These are phyloP conservation scores for Achaetomiella virescens DNA, from an alignment of 495 filamentous ascomycete species.

Conservation along the genomic window DNA sequence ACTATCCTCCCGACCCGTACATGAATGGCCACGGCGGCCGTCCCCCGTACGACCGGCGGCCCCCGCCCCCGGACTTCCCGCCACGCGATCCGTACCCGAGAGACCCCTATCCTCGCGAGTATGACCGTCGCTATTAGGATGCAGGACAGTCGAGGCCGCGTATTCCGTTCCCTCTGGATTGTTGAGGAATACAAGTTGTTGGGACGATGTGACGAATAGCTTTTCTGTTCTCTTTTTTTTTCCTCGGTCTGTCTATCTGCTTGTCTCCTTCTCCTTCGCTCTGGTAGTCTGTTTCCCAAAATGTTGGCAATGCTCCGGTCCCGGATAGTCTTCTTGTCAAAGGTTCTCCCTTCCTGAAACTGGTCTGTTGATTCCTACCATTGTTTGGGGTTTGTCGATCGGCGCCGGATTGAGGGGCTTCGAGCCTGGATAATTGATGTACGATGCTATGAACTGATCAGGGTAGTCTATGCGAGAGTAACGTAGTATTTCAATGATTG, in stretches of 20 bases:
- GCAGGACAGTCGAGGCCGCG: not conserved
- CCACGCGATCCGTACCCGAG: constrained; percentile 48
- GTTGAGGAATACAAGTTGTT: not conserved
- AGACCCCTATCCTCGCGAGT: constrained; percentile 42
- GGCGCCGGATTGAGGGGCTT: no score
- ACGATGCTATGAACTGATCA: no score
- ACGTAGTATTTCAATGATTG: no score
- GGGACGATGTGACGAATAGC: not conserved
- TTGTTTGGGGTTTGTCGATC: no score
- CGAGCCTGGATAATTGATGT: no score
- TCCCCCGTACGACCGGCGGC: constrained; percentile 51
- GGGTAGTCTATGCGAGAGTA: no score
- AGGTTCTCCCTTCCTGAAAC: no score
- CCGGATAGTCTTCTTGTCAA: not conserved
- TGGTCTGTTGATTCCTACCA: no score
- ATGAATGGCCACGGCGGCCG: constrained; percentile 47
- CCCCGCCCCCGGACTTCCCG: constrained; percentile 47
- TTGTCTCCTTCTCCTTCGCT: not conserved
- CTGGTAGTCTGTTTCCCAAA: not conserved
- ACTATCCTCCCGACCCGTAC: constrained; percentile 60
- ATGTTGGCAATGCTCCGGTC: not conserved
- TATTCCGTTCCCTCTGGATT: not conserved
- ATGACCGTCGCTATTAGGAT: constrained; percentile 42
- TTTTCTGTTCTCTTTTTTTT: not conserved
- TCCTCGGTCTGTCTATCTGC: not conserved